Conservation (phyloP, 2,329 filamentous ascomycete species). For the Aureobasidium lini region DNA sequence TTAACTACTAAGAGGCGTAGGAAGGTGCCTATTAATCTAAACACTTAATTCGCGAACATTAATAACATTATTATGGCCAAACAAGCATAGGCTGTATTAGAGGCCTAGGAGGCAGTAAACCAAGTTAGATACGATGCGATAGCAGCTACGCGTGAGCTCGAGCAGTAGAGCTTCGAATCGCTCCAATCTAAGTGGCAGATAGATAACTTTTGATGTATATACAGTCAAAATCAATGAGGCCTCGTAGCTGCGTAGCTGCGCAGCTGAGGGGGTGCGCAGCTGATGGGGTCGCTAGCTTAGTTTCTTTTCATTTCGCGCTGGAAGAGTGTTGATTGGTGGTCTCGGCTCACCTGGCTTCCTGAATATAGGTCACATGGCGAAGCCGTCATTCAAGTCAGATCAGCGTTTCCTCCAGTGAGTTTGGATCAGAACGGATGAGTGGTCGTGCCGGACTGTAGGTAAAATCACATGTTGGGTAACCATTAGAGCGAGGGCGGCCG, state of each 20-base stretch:
- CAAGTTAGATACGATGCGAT: not conserved
- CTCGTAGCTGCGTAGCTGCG: constrained; percentile 2
- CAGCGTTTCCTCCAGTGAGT: no score
- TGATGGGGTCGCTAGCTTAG: not conserved
- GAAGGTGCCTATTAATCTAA: no score
- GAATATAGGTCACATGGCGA: no score
- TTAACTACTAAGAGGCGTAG: not conserved
- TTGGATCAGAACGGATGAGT: no score
- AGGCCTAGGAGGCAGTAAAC: not conserved
- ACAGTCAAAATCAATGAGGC: not conserved
- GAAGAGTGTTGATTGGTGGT: no score
- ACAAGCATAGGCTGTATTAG: not conserved
- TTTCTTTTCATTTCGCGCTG: no score
- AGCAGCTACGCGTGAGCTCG: not conserved
- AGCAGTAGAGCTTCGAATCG: no score
- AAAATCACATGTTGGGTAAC: not conserved
- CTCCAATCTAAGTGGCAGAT: no score
- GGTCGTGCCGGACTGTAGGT: no score
- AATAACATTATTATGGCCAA: not conserved
- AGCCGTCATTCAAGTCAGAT: no score
- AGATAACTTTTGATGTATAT: constrained; percentile 1
- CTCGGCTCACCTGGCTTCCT: no score
- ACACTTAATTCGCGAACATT: not conserved
- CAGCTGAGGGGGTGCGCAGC: not conserved
- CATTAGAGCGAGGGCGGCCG: not conserved